Evolutionary conservation across 495 filamentous ascomycete genomes (phyloP).

Genomic region (Lentithecium fluviatile): DNA sequence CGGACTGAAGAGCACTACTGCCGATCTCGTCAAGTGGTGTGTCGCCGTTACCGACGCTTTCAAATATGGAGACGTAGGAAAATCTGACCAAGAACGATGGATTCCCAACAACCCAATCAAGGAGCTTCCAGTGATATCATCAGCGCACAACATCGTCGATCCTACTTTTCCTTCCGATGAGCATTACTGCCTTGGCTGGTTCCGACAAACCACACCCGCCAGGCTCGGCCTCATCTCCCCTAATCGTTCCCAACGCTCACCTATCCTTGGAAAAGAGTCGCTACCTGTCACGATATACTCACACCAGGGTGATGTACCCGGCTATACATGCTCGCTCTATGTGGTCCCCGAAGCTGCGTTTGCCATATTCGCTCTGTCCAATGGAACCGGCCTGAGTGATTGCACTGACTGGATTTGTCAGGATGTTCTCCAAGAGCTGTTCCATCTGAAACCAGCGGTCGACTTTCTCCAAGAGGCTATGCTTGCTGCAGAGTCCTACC

Average conservation of each 20-base stretch:
- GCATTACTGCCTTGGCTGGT: not conserved
- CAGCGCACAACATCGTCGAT: too few relatives aligned
- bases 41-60: too few relatives aligned
- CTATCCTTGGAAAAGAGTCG: not conserved
- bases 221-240: conserved; percentile 1
- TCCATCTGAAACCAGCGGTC: not conserved
- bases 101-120: too few relatives aligned
- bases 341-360: not conserved
- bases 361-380: not conserved
- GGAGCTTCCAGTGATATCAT: too few relatives aligned
- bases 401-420: not conserved
- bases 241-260: not conserved
- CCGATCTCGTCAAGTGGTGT: too few relatives aligned
- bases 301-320: not conserved
- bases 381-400: not conserved
- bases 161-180: not conserved
- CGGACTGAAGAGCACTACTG: too few relatives aligned
- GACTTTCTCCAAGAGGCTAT: not conserved
- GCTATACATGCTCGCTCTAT: not conserved
- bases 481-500: too few relatives aligned
- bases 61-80: too few relatives aligned
- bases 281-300: not conserved
- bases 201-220: not conserved
- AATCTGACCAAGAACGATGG: too few relatives aligned
- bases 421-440: not conserved